Percentiles rank a stretch among this genome's conserved stretches.
phyloP scores from a whole-genome alignment of 2,329 filamentous ascomycete genomes.

The Colletotrichum viniferum region DNA sequence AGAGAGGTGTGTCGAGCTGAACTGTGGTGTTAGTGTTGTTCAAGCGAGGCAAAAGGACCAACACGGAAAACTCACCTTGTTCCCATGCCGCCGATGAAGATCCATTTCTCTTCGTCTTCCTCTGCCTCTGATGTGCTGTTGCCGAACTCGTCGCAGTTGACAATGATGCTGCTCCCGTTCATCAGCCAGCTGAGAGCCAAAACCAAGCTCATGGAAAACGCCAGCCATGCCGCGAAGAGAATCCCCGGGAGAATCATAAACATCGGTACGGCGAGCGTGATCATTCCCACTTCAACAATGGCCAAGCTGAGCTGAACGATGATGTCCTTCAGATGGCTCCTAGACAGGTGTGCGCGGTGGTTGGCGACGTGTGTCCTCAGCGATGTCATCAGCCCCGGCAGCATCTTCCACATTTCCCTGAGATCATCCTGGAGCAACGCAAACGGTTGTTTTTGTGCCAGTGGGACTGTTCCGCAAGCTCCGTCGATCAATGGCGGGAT shows the following conservation, averaged over 20 bases:
- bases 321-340: constrained; percentile 25
- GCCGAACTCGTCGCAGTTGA: constrained; percentile 24
- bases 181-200: constrained; percentile 31
- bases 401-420: constrained; percentile 22
- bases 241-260: constrained; percentile 34
- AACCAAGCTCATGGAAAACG: constrained; percentile 25
- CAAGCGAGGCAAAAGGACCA: neutral
- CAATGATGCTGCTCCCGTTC: constrained; percentile 28
- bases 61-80: constrained; percentile 29
- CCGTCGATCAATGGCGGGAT: constrained; percentile 40
- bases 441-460: constrained; percentile 26
- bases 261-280: constrained; percentile 28
- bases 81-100: constrained; percentile 38
- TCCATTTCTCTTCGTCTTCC: constrained; percentile 35
- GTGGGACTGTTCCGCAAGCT: constrained; percentile 35
- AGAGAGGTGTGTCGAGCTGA: constrained; percentile 32
- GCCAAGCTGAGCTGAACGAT: constrained; percentile 28
- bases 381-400: constrained; percentile 24
- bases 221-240: constrained; percentile 31
- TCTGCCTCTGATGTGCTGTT: constrained; percentile 31
- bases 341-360: constrained; percentile 22
- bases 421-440: constrained; percentile 28
- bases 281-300: constrained; percentile 28
- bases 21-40: neutral
- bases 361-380: constrained; percentile 22